Evolutionary conservation across 495 filamentous ascomycete genomes (phyloP).

Genomic region (Delitschia confertaspora): DNA sequence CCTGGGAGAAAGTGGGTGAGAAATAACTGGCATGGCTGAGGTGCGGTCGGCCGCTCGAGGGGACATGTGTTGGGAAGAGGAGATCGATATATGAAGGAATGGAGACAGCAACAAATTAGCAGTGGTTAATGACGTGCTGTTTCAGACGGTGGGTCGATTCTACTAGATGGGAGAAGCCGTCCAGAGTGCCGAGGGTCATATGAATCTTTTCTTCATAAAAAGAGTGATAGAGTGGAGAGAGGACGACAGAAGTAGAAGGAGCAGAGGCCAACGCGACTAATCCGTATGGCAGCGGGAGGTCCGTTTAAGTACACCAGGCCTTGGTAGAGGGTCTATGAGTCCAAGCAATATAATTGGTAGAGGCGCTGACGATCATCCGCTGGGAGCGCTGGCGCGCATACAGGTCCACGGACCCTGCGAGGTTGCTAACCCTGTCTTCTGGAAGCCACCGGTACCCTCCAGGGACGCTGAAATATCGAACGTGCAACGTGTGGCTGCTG

Average conservation of each 20-base stretch:
- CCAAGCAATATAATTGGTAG: conserved; percentile 19
- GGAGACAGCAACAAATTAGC: not conserved
- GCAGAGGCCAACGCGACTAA: conserved; percentile 8
- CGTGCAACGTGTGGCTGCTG: conserved; percentile 19
- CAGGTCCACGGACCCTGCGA: conserved; percentile 3
- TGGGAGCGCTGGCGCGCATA: conserved; percentile 8
- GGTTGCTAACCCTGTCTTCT: conserved; percentile 11
- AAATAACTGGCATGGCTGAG: conserved; percentile 7
- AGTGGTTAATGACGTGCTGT: not conserved
- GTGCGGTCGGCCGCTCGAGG: conserved; percentile 3
- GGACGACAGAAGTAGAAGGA: no score
- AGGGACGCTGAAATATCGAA: not conserved
- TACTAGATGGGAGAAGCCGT: no score
- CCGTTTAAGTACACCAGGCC: conserved; percentile 3
- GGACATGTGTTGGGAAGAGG: conserved; percentile 12
- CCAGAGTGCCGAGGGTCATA: no score
- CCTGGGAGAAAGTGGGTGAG: conserved; percentile 22
- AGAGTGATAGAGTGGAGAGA: no score
- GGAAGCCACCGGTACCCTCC: conserved; percentile 1
- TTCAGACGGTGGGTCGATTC: no score
- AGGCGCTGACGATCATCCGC: conserved; percentile 16
- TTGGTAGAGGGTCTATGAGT: no score
- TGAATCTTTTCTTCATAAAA: no score
- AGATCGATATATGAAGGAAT: not conserved
- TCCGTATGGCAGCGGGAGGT: conserved; percentile 22